A percentile compares a stretch with the other conserved stretches of the same genome.
These are phyloP conservation scores for Trichoderma atroviride DNA, from an alignment of 2,329 filamentous ascomycete species.

Conservation along the genomic window DNA sequence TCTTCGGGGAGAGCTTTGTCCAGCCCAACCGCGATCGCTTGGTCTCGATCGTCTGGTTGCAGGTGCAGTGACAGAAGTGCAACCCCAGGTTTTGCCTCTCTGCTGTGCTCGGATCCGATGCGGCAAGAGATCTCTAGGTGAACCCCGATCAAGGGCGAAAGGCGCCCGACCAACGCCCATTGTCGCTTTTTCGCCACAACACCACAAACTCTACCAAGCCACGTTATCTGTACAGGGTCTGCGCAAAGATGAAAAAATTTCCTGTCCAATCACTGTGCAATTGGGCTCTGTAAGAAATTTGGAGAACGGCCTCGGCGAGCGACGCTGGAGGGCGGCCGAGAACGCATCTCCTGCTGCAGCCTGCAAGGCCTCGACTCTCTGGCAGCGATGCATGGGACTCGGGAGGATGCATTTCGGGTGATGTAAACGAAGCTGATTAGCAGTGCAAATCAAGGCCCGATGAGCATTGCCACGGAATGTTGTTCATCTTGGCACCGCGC, in stretches of 20 bases:
- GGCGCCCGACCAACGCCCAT: slow-evolving; percentile 8
- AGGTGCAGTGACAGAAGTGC: slow-evolving; percentile 2
- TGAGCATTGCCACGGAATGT: neutral
- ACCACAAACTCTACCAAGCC: slow-evolving; percentile 19
- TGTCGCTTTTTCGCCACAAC: slow-evolving; percentile 23
- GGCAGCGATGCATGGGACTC: neutral
- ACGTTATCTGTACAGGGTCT: slow-evolving; percentile 19
- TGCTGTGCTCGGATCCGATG: slow-evolving; percentile 11
- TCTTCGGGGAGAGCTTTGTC: neutral
- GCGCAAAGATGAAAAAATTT: neutral
- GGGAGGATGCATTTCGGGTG: neutral
- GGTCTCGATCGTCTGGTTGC: neutral
- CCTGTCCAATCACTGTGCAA: neutral
- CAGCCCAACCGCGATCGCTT: neutral
- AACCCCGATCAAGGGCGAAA: slow-evolving; percentile 16
- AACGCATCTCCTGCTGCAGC: neutral
- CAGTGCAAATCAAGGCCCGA: neutral
- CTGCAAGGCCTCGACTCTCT: slow-evolving; percentile 8
- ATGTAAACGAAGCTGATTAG: neutral
- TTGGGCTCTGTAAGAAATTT: neutral
- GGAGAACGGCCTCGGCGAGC: slow-evolving; percentile 9
- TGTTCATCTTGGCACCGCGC: slow-evolving; percentile 4
- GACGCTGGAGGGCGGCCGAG: slow-evolving; percentile 13
- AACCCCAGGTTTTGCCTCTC: slow-evolving; percentile 24
- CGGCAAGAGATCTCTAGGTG: neutral